phyloP scores from a whole-genome alignment of 169 alveolate species.

The Theileria orientalis region DNA sequence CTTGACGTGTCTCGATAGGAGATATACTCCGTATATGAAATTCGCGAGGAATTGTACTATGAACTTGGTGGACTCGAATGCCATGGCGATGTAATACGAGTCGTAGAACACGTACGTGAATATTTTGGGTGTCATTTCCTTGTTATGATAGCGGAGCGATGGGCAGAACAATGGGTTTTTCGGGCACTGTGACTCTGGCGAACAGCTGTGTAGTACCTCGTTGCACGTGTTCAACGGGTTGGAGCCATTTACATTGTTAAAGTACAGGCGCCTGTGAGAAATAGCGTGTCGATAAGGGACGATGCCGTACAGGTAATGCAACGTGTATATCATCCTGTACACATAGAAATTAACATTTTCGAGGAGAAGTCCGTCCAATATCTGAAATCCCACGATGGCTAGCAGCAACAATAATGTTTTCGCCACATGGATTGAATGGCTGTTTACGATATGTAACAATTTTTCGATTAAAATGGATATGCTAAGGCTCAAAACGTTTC shows the following conservation, averaged over 20 bases:
- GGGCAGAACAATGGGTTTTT: constrained; percentile 49
- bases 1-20: too few species aligned
- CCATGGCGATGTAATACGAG: not conserved
- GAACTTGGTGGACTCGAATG: constrained; percentile 29
- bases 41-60: too few species aligned
- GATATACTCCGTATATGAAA: constrained; percentile 4
- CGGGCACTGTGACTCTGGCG: not conserved
- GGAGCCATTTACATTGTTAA: too few species aligned
- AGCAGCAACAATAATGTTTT: not conserved
- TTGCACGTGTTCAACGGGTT: too few species aligned
- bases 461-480: too few species aligned
- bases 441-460: not conserved
- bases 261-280: constrained; percentile 39
- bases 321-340: constrained; percentile 1
- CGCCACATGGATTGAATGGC: not conserved
- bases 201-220: too few species aligned
- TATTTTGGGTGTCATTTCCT: constrained; percentile 33
- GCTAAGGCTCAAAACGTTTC: constrained; percentile 1
- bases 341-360: constrained; percentile 33
- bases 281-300: constrained; percentile 44
- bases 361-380: not conserved
- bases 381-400: constrained; percentile 20
- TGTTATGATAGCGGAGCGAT: constrained; percentile 38
- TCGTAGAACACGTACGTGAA: constrained; percentile 31
- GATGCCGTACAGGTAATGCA: constrained; percentile 25